Conservation (phyloP, 202 grass and related monocot species). For the Zizania palustris region DNA sequence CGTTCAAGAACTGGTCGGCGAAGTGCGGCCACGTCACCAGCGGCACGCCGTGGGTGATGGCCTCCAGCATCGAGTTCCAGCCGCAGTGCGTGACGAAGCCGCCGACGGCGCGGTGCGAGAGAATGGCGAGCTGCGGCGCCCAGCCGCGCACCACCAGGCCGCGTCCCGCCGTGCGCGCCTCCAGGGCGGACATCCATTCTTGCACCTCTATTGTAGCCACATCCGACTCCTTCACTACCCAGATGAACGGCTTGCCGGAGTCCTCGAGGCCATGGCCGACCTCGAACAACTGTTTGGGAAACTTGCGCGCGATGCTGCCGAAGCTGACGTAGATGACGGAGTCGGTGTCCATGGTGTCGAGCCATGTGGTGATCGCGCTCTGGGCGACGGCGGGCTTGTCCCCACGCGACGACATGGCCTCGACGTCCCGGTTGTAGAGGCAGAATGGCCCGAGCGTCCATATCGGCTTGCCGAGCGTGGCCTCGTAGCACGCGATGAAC, state of each 20-base stretch:
- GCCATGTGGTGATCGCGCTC: constrained; percentile 44
- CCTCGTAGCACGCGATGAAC: constrained; percentile 50
- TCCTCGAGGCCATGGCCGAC: constrained; percentile 60
- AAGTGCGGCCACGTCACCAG: constrained; percentile 71
- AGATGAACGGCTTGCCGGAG: constrained; percentile 54
- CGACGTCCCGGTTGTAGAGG: constrained; percentile 41
- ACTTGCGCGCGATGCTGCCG: constrained; percentile 52
- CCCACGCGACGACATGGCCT: constrained; percentile 31
- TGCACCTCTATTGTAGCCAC: constrained; percentile 17
- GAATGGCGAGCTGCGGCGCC: constrained; percentile 63
- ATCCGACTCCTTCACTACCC: constrained; percentile 59
- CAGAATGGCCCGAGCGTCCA: constrained; percentile 57
- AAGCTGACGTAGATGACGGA: constrained; percentile 73
- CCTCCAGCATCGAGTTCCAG: constrained; percentile 71
- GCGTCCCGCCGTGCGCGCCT: constrained; percentile 34
- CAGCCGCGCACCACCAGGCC: constrained; percentile 64
- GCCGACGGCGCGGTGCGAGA: constrained; percentile 54
- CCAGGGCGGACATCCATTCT: constrained; percentile 49
- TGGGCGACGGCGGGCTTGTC: background rate
- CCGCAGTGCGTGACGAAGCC: constrained; percentile 65
- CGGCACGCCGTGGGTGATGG: constrained; percentile 56
- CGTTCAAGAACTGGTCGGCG: constrained; percentile 79
- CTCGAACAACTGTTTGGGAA: constrained; percentile 47
- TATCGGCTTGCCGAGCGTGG: constrained; percentile 43
- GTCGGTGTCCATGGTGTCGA: background rate